Evolutionary conservation across 805 yeast species (phyloP).

Genomic region (Kluyveromyces starmeri): DNA sequence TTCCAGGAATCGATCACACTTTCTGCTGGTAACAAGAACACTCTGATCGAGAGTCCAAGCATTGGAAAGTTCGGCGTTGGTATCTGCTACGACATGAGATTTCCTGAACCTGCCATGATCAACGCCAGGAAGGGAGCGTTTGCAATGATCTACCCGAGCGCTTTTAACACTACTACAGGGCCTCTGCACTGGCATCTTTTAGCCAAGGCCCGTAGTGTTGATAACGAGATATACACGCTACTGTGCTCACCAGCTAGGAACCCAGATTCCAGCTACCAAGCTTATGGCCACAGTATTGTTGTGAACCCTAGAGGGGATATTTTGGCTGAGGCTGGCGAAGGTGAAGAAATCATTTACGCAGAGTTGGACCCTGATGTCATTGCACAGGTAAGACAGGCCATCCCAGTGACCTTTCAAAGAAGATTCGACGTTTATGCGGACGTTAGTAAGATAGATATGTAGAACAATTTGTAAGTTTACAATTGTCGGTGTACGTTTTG

Average conservation of each 20-base stretch:
- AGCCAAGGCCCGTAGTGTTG: constrained; percentile 67
- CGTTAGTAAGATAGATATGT: constrained; percentile 13
- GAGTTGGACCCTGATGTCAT: constrained; percentile 58
- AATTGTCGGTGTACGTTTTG: too few species aligned
- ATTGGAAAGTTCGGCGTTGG: constrained; percentile 62
- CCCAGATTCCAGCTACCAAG: constrained; percentile 45
- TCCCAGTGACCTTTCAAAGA: constrained; percentile 64
- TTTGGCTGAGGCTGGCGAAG: constrained; percentile 66
- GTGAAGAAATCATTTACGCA: constrained; percentile 67
- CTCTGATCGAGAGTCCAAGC: constrained; percentile 37
- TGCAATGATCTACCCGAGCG: constrained; percentile 77
- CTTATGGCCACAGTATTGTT: constrained; percentile 59
- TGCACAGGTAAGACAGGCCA: constrained; percentile 48
- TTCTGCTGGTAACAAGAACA: constrained; percentile 73
- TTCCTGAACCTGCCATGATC: constrained; percentile 66
- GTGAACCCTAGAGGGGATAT: constrained; percentile 56
- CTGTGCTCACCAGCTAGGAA: constrained; percentile 88
- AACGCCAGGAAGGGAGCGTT: constrained; percentile 63
- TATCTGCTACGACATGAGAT: constrained; percentile 75
- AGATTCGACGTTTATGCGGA: constrained; percentile 50
- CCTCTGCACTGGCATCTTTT: constrained; percentile 76
- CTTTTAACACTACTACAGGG: constrained; percentile 77
- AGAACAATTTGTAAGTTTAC: too few species aligned
- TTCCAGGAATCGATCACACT: constrained; percentile 75
- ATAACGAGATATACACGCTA: constrained; percentile 62